A percentile compares a stretch with the other conserved stretches of the same genome.
phyloP scores from a whole-genome alignment of 208 protist species.

The Crithidia thermophila region DNA sequence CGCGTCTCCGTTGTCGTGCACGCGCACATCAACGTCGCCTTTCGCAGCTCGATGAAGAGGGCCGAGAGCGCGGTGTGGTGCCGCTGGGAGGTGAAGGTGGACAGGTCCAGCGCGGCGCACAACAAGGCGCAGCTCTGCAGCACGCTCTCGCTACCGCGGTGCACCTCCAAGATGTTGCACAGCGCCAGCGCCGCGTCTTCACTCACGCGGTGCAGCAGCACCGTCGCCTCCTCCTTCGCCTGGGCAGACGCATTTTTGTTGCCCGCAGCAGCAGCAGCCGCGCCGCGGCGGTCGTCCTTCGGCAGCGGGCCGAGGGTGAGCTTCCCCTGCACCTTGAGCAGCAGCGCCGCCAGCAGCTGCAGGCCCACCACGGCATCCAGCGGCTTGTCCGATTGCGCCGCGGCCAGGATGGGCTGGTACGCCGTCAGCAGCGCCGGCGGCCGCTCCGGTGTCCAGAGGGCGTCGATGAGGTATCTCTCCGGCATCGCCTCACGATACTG shows the following conservation, averaged over 20 bases:
- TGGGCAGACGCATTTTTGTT: conserved; percentile 18
- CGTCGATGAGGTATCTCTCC: conserved; percentile 88
- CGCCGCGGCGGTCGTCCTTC: conserved; percentile 56
- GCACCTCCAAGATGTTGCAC: conserved; percentile 48
- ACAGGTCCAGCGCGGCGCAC: conserved; percentile 57
- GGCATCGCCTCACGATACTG: conserved; percentile 80
- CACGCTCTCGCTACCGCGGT: conserved; percentile 52
- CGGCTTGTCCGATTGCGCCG: conserved; percentile 39
- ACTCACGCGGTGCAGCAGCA: conserved; percentile 46
- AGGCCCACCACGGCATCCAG: conserved; percentile 64
- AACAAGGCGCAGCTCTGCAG: conserved; percentile 49
- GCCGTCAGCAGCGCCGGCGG: conserved; percentile 60
- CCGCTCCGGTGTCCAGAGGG: conserved; percentile 73
- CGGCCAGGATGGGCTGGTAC: conserved; percentile 57
- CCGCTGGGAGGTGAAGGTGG: conserved; percentile 50
- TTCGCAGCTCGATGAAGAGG: conserved; percentile 64
- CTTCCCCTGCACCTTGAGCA: conserved; percentile 53
- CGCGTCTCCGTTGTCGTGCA: conserved; percentile 29
- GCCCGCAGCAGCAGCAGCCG: neutral
- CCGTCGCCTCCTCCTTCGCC: conserved; percentile 30
- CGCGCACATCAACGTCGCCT: conserved; percentile 40
- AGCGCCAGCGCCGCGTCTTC: conserved; percentile 54
- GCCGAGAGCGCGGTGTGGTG: conserved; percentile 44
- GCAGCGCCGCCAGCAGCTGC: conserved; percentile 55
- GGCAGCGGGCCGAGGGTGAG: conserved; percentile 58